Percentiles rank a stretch among this genome's conserved stretches.
phyloP scores from a whole-genome alignment of 495 filamentous ascomycete genomes.

The Collariella sp. region DNA sequence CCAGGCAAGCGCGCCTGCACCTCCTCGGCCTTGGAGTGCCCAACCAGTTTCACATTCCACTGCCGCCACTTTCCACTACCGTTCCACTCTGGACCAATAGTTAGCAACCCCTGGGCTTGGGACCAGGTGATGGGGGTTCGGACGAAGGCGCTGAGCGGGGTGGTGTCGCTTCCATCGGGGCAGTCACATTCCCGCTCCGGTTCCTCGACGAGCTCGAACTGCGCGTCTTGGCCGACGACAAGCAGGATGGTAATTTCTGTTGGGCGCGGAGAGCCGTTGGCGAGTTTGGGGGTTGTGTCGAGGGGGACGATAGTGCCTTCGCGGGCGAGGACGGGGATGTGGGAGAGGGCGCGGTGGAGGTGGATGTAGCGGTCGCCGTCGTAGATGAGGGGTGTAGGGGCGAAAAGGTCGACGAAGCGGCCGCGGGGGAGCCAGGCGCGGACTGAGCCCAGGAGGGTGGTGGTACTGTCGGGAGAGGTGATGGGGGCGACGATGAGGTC shows the following conservation, averaged over 20 bases:
- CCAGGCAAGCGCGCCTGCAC: neutral
- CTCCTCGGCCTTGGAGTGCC: constrained; percentile 10
- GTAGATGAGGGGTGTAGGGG: constrained; percentile 41
- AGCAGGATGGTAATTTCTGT: constrained; percentile 38
- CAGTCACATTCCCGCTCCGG: constrained; percentile 21
- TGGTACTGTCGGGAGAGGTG: constrained; percentile 33
- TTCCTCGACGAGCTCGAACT: constrained; percentile 33
- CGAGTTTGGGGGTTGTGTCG: constrained; percentile 28
- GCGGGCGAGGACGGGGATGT: constrained; percentile 43
- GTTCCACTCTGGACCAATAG: constrained; percentile 19
- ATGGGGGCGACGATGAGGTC: constrained; percentile 47
- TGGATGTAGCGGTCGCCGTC: constrained; percentile 41
- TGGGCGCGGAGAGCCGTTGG: constrained; percentile 38
- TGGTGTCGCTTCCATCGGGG: neutral
- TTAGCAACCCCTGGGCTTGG: constrained; percentile 20
- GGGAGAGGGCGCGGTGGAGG: constrained; percentile 35
- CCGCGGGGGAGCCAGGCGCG: constrained; percentile 44
- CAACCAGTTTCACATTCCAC: constrained; percentile 18
- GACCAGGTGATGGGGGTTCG: constrained; percentile 23
- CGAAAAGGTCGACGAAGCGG: constrained; percentile 45
- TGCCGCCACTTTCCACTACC: constrained; percentile 11
- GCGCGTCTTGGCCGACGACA: constrained; percentile 44
- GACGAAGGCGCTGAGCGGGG: constrained; percentile 15
- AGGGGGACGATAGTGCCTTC: constrained; percentile 50
- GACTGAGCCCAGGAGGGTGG: constrained; percentile 32